These are phyloP conservation scores for Quercus phellos DNA, from an alignment of 331 rosid genomes.

Conservation along the genomic window DNA sequence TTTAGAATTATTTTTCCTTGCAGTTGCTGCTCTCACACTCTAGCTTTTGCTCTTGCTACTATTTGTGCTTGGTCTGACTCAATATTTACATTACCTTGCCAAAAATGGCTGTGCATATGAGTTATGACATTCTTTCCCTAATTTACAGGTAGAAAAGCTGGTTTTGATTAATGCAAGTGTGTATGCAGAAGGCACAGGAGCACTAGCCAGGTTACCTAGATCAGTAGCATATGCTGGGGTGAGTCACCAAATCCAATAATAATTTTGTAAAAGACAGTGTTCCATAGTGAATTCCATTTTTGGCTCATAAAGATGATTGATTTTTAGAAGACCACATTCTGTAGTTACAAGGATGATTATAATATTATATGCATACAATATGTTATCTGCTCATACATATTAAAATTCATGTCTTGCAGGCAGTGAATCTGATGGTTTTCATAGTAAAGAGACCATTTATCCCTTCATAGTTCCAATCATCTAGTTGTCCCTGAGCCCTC, in stretches of 20 bases:
- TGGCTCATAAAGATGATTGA: background rate
- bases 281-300: background rate
- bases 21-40: background rate
- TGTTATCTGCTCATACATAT: background rate
- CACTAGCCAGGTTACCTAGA: slow-evolving; percentile 34
- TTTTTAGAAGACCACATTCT: background rate
- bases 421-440: background rate
- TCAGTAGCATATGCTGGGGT: slow-evolving; percentile 45
- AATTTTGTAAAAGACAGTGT: background rate
- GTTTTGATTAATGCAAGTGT: slow-evolving; percentile 56
- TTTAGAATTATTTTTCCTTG: background rate
- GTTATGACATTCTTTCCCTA: background rate
- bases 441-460: background rate
- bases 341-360: background rate
- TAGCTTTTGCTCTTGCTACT: background rate
- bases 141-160: slow-evolving; percentile 48
- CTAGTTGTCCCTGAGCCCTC: background rate
- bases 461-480: background rate
- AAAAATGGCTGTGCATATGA: background rate
- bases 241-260: slow-evolving; percentile 6
- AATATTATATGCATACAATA: background rate
- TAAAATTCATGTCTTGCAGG: background rate
- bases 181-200: slow-evolving; percentile 39
- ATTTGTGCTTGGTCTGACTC: background rate
- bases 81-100: background rate